Base-by-base conservation (phyloP, 148 eudicot species). In the Vaccinium vitisidaea region DNA sequence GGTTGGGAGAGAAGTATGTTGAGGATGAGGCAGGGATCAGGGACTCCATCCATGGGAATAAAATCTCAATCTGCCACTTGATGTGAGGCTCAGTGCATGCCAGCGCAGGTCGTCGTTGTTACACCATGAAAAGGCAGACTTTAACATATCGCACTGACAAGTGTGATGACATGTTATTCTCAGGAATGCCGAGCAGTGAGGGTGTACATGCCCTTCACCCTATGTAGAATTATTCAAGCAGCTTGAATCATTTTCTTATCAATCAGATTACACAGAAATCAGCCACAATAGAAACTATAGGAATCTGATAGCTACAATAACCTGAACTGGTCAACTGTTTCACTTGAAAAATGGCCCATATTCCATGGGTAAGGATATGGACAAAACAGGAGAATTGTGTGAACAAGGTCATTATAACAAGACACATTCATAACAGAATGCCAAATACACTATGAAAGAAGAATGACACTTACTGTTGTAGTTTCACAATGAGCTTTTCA, bases 401-500 rank as follows among this genome's bases (percentile, higher is more conserved):
- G 18, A 63, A 39, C 39, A 61, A 49, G 2, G 39, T 27, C 58
- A n/a, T 50, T 39, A 84, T 43, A 39, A 32, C 19, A 2, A 58
- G 46, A 19, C 18, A 52, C 32, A 14, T 69, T 58, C 48, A 18
- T 19, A 32, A 49, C 46, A 14, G 18, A 61, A 49, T 63, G 16
- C 43, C 67, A 82, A 65, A 63, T 79, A 74, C 30, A 77, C 75
- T 2, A 27, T 67, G 86, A 83, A 54, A 79, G 75, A 27, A 65
- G 25, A 32, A 46, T 71, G 78, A 27, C 49, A 80, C 98, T 90
- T 88, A 97, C 99, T 97, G 99, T 89, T 92, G 95, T 87, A 97
- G 82, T 88, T 97, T 97, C 59, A 94, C 91, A 74, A 95, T 86
- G 77, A 97, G 99, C 91, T 97, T 97, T 83, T 91, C 92, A 56